phyloP scores from a whole-genome alignment of 2,329 filamentous ascomycete genomes.

The Alternaria triticina region DNA sequence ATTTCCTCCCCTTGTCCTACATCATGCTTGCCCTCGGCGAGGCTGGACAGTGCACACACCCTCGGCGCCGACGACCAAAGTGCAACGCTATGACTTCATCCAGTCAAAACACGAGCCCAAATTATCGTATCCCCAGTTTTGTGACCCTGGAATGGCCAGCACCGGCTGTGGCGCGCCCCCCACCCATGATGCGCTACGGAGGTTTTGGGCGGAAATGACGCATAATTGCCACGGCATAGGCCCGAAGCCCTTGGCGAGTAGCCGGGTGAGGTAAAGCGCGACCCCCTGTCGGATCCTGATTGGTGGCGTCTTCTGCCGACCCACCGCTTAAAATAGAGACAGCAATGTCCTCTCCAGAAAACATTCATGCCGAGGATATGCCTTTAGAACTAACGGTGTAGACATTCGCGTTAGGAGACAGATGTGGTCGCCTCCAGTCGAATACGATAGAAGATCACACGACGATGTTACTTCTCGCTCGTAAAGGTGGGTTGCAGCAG shows the following conservation, averaged over 20 bases:
- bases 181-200: not conserved
- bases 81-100: slow-evolving; percentile 14
- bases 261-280: not conserved
- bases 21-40: slow-evolving; percentile 6
- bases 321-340: slow-evolving; percentile 7
- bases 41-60: slow-evolving; percentile 1
- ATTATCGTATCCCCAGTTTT: slow-evolving; percentile 16
- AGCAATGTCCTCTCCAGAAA: slow-evolving; percentile 7
- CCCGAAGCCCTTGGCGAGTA: not conserved
- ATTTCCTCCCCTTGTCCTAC: slow-evolving; percentile 4
- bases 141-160: slow-evolving; percentile 4
- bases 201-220: slow-evolving; percentile 5
- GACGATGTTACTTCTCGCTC: slow-evolving; percentile 1
- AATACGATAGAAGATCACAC: not conserved
- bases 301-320: slow-evolving; percentile 1
- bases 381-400: slow-evolving; percentile 2
- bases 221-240: slow-evolving; percentile 1
- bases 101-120: not conserved
- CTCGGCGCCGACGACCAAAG: slow-evolving; percentile 7
- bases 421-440: not conserved
- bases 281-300: not conserved
- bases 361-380: slow-evolving; percentile 14
- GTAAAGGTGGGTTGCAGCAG: not conserved
- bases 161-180: slow-evolving; percentile 10
- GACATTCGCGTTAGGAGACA: not conserved